phyloP scores from a whole-genome alignment of 495 filamentous ascomycete species.

The Parathielavia appendiculata region DNA sequence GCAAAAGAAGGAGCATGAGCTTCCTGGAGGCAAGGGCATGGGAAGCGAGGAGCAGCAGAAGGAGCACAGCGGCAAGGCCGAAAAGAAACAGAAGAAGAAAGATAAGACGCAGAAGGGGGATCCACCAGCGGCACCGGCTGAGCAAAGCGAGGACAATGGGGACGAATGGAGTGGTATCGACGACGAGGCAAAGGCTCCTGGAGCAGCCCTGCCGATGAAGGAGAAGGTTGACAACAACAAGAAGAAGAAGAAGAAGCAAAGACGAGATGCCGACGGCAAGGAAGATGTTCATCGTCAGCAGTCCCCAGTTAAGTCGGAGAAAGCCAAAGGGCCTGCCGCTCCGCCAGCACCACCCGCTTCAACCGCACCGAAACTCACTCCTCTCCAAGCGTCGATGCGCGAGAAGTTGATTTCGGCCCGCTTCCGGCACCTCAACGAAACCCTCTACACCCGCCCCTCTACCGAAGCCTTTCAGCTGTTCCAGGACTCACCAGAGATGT shows the following conservation, averaged over 20 bases:
- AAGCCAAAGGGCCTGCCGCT: constrained; percentile 14
- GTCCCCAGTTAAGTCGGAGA: neutral
- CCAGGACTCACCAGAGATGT: constrained; percentile 75
- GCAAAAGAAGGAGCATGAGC: constrained; percentile 7
- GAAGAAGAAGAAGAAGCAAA: constrained; percentile 15
- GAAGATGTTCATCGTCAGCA: constrained; percentile 10
- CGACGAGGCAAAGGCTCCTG: constrained; percentile 12
- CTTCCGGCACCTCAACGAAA: constrained; percentile 96
- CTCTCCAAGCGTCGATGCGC: constrained; percentile 88
- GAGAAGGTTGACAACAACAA: constrained; percentile 11
- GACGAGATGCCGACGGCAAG: neutral
- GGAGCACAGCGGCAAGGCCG: constrained; percentile 18
- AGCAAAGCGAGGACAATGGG: constrained; percentile 12
- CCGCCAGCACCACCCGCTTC: constrained; percentile 24
- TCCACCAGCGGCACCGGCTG: neutral
- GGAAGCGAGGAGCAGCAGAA: constrained; percentile 6
- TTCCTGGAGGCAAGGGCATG: neutral
- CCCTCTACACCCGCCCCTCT: constrained; percentile 88
- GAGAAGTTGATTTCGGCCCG: constrained; percentile 88
- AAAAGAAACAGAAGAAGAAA: constrained; percentile 32
- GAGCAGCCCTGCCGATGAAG: constrained; percentile 21
- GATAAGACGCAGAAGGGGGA: constrained; percentile 40
- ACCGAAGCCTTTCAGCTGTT: constrained; percentile 72
- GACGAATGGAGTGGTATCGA: constrained; percentile 25
- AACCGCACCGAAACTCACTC: constrained; percentile 61